phyloP scores from a whole-genome alignment of 169 alveolate species.

The Eimeria praecox region DNA sequence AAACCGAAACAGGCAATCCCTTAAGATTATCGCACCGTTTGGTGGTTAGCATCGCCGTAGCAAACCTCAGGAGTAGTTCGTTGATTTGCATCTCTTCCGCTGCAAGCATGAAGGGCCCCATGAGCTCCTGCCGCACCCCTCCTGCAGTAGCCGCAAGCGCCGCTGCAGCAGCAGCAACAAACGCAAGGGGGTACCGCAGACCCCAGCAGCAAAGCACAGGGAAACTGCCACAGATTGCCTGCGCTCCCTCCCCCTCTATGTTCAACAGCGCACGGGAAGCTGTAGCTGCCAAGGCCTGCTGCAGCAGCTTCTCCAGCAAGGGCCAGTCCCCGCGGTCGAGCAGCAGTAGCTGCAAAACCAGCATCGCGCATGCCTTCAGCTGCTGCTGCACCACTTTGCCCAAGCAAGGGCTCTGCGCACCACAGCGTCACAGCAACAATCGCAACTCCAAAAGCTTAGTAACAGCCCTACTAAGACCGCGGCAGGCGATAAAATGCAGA shows the following conservation, averaged over 20 bases:
- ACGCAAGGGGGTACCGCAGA: constrained; percentile 36
- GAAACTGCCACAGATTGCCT: constrained; percentile 42
- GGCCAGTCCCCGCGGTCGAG: constrained; percentile 73
- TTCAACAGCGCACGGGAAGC: constrained; percentile 9
- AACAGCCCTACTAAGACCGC: not conserved
- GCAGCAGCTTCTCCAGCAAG: constrained; percentile 38
- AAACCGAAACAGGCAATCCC: not conserved
- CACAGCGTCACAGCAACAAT: constrained; percentile 36
- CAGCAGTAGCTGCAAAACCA: constrained; percentile 49
- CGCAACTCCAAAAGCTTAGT: not conserved
- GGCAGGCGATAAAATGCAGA: not conserved
- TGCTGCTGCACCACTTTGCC: constrained; percentile 59
- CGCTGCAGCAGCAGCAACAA: constrained; percentile 57
- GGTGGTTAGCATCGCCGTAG: constrained; percentile 36
- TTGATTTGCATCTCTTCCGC: constrained; percentile 39
- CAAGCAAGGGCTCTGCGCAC: constrained; percentile 17
- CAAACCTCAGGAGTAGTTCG: constrained; percentile 64
- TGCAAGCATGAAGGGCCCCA: constrained; percentile 38
- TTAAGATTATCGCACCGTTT: constrained; percentile 11
- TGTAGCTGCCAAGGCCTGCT: constrained; percentile 52
- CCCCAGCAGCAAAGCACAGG: constrained; percentile 71
- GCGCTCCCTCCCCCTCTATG: constrained; percentile 32
- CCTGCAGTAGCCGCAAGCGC: constrained; percentile 63
- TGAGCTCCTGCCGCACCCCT: constrained; percentile 56
- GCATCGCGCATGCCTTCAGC: constrained; percentile 47